Evolutionary conservation across 495 filamentous ascomycete species (phyloP), one percentile per base, ranked within the genome.

Genomic region (Acidomyces sp.): DNA sequence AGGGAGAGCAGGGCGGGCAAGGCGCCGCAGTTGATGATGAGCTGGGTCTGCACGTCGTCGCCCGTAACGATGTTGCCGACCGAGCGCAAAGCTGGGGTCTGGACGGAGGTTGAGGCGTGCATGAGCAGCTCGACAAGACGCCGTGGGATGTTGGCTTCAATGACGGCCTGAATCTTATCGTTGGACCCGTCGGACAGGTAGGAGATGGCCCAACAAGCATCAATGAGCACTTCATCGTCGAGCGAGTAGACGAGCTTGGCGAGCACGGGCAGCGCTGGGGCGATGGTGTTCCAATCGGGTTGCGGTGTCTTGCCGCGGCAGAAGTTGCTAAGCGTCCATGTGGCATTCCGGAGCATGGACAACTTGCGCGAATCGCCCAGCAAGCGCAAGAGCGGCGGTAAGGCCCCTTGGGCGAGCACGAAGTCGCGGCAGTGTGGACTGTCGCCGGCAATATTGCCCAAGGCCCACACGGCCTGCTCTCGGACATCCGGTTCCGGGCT

Each of bases 281-380:
- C 69, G 53, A 99, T 99, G 2, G 85, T 95, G 56, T 78, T 72
- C 92, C 92, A 99, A 59, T 99, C 90, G 15, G 92, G 92, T 63
- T 99, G 92, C 26, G 92, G 92, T 3, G 87, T 94, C 74, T 96
- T 99, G 63, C 92, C 92, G 71, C 92, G 88, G 68, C 92, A 99
- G 68, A 99, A 99, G 68, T 99, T 99, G 70, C 92, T 96, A 37
- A 99, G 69, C 18, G 92, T 99, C 92, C 92, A 99, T 19, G 92
- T 96, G 18, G 92, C 92, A 59, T 99, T 99, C 39, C 92, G 74
- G 27, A 99, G 76, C 92, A 99, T 99, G 71, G 86, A 94, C 36
- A 99, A 71, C 72, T 99, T 99, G 53, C 92, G 83, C 68, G 88
- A 93, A 61, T 99, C 92, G 29, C 88, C 90, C 30, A 97, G 76